A percentile compares a stretch with the other conserved stretches of the same genome.
Conservation (phyloP, 495 filamentous ascomycete species). For the Hyaloscypha hepaticicola region DNA sequence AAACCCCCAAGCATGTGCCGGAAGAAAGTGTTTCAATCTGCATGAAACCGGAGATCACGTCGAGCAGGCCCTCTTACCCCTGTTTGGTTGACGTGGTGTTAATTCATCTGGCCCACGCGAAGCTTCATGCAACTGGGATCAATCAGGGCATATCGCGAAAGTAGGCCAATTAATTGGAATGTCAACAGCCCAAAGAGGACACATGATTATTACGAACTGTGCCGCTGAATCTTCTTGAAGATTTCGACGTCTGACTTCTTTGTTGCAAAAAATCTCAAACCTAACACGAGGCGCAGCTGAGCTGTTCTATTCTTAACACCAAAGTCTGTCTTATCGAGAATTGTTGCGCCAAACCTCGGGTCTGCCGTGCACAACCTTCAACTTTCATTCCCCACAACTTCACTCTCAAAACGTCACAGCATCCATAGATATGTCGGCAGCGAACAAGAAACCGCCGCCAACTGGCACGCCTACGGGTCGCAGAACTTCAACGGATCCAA, state of each 20-base stretch:
- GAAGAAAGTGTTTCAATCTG: slow-evolving; percentile 24
- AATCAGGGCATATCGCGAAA: background rate
- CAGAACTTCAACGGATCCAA: slow-evolving; percentile 27
- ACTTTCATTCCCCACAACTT: background rate
- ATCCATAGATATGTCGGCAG: slow-evolving; percentile 28
- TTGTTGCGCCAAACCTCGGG: background rate
- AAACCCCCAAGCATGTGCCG: background rate
- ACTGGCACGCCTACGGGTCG: slow-evolving; percentile 20
- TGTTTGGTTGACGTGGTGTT: slow-evolving; percentile 1
- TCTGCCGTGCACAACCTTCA: slow-evolving; percentile 10
- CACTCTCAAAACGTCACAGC: slow-evolving; percentile 4
- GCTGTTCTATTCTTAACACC: slow-evolving; percentile 4
- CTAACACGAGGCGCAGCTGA: slow-evolving; percentile 8
- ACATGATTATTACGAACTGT: slow-evolving; percentile 8
- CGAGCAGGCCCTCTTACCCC: background rate
- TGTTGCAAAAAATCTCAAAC: background rate
- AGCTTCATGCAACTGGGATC: slow-evolving; percentile 14
- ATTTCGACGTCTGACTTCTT: background rate
- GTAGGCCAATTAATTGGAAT: slow-evolving; percentile 12
- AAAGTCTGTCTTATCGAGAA: background rate
- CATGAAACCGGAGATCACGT: slow-evolving; percentile 27
- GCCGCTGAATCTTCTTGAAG: background rate
- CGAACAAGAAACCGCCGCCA: slow-evolving; percentile 28
- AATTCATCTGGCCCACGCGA: slow-evolving; percentile 1
- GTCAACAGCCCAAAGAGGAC: slow-evolving; percentile 21